Percentiles rank a stretch among this genome's conserved stretches.
Conservation (phyloP, 129 eudicot genomes). For the Smallanthus sonchifolius region DNA sequence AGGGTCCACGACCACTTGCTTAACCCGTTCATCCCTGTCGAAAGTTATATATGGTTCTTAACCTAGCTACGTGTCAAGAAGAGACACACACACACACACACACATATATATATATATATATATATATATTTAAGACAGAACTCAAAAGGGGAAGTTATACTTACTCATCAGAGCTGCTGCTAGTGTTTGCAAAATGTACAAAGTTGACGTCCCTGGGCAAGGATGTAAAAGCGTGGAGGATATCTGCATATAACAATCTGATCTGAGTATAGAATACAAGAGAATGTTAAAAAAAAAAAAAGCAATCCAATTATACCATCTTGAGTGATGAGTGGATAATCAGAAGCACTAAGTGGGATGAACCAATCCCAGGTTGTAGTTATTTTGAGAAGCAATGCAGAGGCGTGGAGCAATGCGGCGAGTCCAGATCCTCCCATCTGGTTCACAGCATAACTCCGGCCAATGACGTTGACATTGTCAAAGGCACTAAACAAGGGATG, state of each 20-base stretch:
- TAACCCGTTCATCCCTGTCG: conserved; percentile 27
- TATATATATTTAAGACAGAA: not conserved
- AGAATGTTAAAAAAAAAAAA: not conserved
- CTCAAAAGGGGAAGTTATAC: not conserved
- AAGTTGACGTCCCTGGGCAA: conserved; percentile 47
- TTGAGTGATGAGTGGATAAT: conserved; percentile 42
- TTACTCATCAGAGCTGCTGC: conserved; percentile 23
- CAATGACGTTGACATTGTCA: conserved; percentile 39
- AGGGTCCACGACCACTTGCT: conserved; percentile 38
- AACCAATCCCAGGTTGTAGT: conserved; percentile 44
- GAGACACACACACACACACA: no score
- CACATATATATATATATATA: not conserved
- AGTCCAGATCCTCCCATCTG: conserved; percentile 38
- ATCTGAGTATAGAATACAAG: not conserved
- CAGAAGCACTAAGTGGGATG: conserved; percentile 26
- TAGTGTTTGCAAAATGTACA: conserved; percentile 28
- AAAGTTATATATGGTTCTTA: not conserved
- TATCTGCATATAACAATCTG: conserved; percentile 28
- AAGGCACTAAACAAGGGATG: conserved; percentile 21
- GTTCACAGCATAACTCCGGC: conserved; percentile 34
- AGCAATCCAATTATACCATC: conserved; percentile 42
- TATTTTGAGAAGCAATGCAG: conserved; percentile 40
- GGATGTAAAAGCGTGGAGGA: conserved; percentile 36
- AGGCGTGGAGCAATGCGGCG: conserved; percentile 40
- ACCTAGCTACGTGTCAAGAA: not conserved